These are phyloP conservation scores for Syncephalastrum racemosum DNA, from an alignment of 371 early-diverging fungal species.

Conservation along the genomic window DNA sequence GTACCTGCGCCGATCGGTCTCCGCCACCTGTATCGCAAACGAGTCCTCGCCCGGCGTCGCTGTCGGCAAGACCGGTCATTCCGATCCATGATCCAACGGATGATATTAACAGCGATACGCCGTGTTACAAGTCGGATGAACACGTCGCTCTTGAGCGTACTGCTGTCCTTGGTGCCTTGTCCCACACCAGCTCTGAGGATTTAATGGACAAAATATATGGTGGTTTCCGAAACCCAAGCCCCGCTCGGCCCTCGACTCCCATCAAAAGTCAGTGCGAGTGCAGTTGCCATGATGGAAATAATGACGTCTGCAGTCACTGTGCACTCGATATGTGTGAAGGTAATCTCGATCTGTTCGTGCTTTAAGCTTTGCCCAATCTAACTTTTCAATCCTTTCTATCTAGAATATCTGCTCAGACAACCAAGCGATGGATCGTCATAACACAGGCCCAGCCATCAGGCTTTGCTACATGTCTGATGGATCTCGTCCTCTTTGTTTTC, in stretches of 20 bases:
- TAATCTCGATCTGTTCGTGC: neutral
- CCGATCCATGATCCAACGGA: slow-evolving; percentile 52
- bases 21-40: too few species aligned
- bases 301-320: neutral
- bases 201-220: slow-evolving; percentile 46
- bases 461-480: too few species aligned
- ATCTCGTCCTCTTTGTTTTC: too few species aligned
- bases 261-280: slow-evolving; percentile 2
- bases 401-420: too few species aligned
- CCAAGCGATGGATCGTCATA: too few species aligned
- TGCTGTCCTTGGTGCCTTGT: slow-evolving; percentile 34
- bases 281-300: slow-evolving; percentile 4
- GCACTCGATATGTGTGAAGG: slow-evolving; percentile 1
- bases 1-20: slow-evolving; percentile 16
- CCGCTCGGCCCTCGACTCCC: neutral
- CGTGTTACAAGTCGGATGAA: slow-evolving; percentile 39
- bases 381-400: too few species aligned
- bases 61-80: slow-evolving; percentile 20
- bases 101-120: slow-evolving; percentile 50
- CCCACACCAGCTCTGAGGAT: slow-evolving; percentile 44
- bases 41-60: too few species aligned
- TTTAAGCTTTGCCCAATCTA: neutral
- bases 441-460: too few species aligned
- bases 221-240: slow-evolving; percentile 20
- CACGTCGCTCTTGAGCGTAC: slow-evolving; percentile 21